Evolutionary conservation across 148 eudicot species (phyloP).

Genomic region (Cornus suecica): DNA sequence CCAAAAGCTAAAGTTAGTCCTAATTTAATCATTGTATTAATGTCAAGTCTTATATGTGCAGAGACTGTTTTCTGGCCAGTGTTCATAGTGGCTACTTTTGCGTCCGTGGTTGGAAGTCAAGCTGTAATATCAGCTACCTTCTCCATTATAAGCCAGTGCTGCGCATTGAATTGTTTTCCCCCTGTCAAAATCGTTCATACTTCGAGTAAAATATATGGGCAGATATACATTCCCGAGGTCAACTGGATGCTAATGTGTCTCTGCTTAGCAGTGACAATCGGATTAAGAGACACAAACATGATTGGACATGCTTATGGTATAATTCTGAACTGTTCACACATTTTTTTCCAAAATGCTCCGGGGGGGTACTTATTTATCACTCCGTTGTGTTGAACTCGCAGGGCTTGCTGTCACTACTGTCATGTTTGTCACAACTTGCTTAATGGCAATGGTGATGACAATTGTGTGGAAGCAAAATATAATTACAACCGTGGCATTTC

Average conservation of each 20-base stretch:
- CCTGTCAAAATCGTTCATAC: constrained; percentile 63
- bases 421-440: constrained; percentile 68
- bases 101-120: constrained; percentile 69
- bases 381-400: constrained; percentile 14
- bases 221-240: constrained; percentile 67
- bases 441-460: constrained; percentile 60
- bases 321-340: neutral
- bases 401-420: constrained; percentile 60
- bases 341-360: neutral
- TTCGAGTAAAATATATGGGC: constrained; percentile 61
- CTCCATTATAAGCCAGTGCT: constrained; percentile 65
- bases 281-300: constrained; percentile 55
- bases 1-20: neutral
- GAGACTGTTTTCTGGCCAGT: constrained; percentile 70
- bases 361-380: neutral
- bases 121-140: constrained; percentile 71
- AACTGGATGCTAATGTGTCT: constrained; percentile 69
- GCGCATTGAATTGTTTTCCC: constrained; percentile 61
- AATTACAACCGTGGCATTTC: constrained; percentile 30
- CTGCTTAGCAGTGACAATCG: constrained; percentile 63
- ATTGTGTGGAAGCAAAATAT: constrained; percentile 53
- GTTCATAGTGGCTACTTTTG: constrained; percentile 56
- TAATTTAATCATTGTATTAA: neutral
- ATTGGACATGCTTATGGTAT: constrained; percentile 73
- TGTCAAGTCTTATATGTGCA: constrained; percentile 12